Evolutionary conservation across 2,329 filamentous ascomycete species (phyloP).

Genomic region (Colletotrichum coccodes): DNA sequence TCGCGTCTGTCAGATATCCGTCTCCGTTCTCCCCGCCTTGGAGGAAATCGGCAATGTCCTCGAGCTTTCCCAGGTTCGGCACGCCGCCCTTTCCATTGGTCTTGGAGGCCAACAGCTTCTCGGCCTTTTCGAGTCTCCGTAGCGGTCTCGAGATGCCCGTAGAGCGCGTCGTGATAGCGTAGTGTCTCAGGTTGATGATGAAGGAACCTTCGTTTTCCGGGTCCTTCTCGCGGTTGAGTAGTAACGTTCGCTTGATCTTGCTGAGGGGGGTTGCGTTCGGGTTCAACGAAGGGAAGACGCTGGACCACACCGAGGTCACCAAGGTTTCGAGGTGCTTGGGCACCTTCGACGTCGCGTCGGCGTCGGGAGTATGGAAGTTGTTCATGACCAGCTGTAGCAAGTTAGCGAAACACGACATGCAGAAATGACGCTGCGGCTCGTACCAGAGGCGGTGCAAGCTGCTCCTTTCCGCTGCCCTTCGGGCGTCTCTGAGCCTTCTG

Average conservation of each 20-base stretch:
- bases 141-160: constrained; percentile 87
- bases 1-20: constrained; percentile 87
- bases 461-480: constrained; percentile 85
- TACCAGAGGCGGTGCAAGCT: constrained; percentile 84
- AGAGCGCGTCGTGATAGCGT: constrained; percentile 90
- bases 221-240: constrained; percentile 83
- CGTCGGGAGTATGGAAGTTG: constrained; percentile 80
- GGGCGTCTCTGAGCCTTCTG: constrained; percentile 85
- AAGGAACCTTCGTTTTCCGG: constrained; percentile 75
- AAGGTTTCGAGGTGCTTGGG: constrained; percentile 94
- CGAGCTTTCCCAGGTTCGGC: constrained; percentile 89
- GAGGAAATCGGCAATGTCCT: constrained; percentile 95
- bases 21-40: constrained; percentile 81
- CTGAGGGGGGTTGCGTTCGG: constrained; percentile 89
- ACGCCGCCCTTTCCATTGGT: constrained; percentile 75
- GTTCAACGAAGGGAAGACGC: constrained; percentile 94
- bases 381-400: constrained; percentile 87
- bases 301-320: constrained; percentile 94
- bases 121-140: constrained; percentile 84
- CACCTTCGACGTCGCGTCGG: constrained; percentile 73
- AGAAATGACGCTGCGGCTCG: constrained; percentile 34
- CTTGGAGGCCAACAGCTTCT: constrained; percentile 75
- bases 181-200: constrained; percentile 89
- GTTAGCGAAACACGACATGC: constrained; percentile 39
- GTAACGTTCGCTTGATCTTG: constrained; percentile 90